Evolutionary conservation across 2,329 filamentous ascomycete genomes (phyloP), one percentile per base, ranked within the genome.

Genomic region (Mycosphaerelloides madeirae): DNA sequence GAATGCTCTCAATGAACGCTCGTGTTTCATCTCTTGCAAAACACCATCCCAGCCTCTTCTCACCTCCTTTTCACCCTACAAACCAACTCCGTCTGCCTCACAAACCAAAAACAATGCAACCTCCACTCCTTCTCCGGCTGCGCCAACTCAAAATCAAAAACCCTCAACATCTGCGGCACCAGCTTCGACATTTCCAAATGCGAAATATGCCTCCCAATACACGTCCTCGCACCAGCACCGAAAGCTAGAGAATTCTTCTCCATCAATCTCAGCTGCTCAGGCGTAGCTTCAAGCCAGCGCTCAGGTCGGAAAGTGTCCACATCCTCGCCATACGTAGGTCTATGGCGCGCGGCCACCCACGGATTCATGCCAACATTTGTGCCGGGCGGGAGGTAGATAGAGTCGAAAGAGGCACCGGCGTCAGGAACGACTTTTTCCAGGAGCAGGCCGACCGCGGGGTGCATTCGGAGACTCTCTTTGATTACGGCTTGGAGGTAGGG

Each of bases 401-500:
- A 60, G 45, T 60, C 62, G 31, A 73, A 61, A 14, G 56, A 55
- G 6, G 60, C 52, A 6, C 69, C 70, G 8, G 62, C 63, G 4
- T 56, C 41, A 2, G 70, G 69, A 0, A 64, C 62, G 1, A 68
- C 59, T 7, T 70, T 58, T n/a, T 65, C 65, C 3, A 73, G 53
- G 4, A 56, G 59, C 32, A 67, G 57, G 1, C 70, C 69, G 1
- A 68, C 64, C 1, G 70, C 65, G 4, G 70, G 70, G 49, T 72
- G 68, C 66, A 51, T 69, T 61, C 71, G 62, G 3, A 72, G 52
- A 0, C 68, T 61, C 50, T 74, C 70, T 41, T 69, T 65, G 50
- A 73, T 69, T 13, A 70, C 62, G 12, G 68, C 69, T 41, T 68
- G 64, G 3, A 73, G 59, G 50, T 70, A 73, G 0, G 67, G 62